Evolutionary conservation across 441 rosid genomes (phyloP).

Genomic region (Corymbia citriodora): DNA sequence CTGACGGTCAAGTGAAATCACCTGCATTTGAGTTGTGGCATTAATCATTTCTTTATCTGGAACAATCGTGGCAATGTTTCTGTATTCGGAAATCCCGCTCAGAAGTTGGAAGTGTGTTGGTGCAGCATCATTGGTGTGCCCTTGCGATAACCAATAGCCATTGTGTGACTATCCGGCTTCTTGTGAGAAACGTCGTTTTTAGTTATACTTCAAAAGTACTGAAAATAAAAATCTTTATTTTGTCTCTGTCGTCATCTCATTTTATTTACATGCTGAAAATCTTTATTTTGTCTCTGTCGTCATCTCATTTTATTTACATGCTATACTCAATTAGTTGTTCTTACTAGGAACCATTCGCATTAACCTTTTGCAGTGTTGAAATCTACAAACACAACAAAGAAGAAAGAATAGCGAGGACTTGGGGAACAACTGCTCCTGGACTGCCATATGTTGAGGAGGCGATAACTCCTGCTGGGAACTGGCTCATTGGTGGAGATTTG

Average conservation of each 20-base stretch:
- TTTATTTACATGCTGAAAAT: background rate
- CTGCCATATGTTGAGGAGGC: conserved; percentile 83
- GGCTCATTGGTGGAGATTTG: conserved; percentile 91
- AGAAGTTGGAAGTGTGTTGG: background rate
- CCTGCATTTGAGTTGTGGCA: background rate
- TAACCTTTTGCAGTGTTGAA: conserved; percentile 49
- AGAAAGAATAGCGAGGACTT: conserved; percentile 84
- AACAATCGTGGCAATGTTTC: background rate
- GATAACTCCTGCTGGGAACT: conserved; percentile 67
- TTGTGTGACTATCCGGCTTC: background rate
- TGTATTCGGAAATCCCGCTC: background rate
- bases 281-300: background rate
- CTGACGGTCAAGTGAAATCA: background rate
- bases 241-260: background rate
- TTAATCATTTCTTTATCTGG: background rate
- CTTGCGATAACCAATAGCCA: background rate
- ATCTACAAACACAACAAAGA: conserved; percentile 89
- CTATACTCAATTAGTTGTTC: background rate
- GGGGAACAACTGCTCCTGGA: conserved; percentile 90
- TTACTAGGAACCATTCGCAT: background rate
- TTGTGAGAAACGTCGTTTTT: background rate
- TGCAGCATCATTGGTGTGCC: background rate
- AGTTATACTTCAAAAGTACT: background rate
- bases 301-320: background rate
- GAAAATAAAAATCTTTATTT: background rate